Percentiles rank a stretch among this genome's conserved stretches.
These are phyloP conservation scores for Pelargonium citronellum DNA, from an alignment of 441 rosid genomes.

Conservation along the genomic window DNA sequence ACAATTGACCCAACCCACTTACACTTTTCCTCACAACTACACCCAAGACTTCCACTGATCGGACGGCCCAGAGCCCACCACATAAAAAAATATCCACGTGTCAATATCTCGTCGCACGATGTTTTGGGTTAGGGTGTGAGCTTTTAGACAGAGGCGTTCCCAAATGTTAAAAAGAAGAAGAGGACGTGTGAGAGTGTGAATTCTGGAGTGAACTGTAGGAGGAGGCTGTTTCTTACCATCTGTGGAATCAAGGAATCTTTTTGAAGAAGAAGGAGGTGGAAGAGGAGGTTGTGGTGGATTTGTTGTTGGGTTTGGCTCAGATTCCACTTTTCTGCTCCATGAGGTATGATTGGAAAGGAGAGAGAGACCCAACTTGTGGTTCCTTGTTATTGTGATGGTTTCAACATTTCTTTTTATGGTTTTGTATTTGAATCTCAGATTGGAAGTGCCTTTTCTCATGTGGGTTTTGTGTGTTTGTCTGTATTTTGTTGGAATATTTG, in stretches of 20 bases:
- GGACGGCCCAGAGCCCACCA: not conserved
- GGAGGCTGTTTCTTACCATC: slow-evolving; percentile 1
- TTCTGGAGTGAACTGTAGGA: slow-evolving; percentile 9
- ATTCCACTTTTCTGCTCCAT: not conserved
- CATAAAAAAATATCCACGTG: not conserved
- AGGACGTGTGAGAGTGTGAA: not conserved
- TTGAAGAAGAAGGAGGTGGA: slow-evolving; percentile 1
- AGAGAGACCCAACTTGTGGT: not conserved
- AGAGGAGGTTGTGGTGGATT: not conserved
- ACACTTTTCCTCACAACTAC: not conserved
- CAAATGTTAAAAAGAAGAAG: slow-evolving; percentile 1
- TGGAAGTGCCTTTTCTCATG: not conserved
- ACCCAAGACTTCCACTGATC: not conserved
- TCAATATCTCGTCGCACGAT: not conserved
- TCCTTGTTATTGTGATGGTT: not conserved
- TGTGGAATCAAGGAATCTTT: slow-evolving; percentile 11
- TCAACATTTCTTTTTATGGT: not conserved
- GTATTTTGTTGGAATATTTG: not conserved
- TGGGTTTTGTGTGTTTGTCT: not conserved
- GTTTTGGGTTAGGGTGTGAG: not conserved
- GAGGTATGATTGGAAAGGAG: slow-evolving; percentile 5
- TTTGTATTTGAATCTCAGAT: slow-evolving; percentile 1
- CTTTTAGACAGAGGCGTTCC: not conserved
- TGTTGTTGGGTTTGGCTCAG: slow-evolving; percentile 5
- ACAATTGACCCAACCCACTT: not conserved